Percentiles rank a stretch among this genome's conserved stretches.
These are phyloP conservation scores for Lepiota brunneoincarnata DNA, from an alignment of 768 basidiomycete species.

Conservation along the genomic window DNA sequence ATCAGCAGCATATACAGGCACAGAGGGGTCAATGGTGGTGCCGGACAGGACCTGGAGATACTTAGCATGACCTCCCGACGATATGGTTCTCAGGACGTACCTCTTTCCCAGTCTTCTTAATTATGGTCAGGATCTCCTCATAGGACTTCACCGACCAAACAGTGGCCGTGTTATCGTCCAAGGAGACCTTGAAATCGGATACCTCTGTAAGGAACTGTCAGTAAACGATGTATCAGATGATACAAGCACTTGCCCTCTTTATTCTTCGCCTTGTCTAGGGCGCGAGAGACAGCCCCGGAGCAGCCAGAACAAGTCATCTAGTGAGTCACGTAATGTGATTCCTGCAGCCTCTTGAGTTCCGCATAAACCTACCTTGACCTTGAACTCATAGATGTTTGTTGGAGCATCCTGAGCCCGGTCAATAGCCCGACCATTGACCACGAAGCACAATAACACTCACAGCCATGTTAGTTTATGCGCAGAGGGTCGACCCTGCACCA, in stretches of 20 bases:
- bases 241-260: constrained; percentile 23
- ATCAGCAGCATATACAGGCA: background rate
- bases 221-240: background rate
- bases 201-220: constrained; percentile 42
- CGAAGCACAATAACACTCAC: background rate
- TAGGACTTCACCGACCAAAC: constrained; percentile 62
- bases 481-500: background rate
- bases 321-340: background rate
- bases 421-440: background rate
- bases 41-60: constrained; percentile 41
- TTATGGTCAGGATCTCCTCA: constrained; percentile 65
- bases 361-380: constrained; percentile 66
- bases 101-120: constrained; percentile 93
- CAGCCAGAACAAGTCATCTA: constrained; percentile 90
- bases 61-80: background rate
- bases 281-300: constrained; percentile 78
- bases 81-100: constrained; percentile 32
- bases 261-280: constrained; percentile 65
- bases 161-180: constrained; percentile 70
- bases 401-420: constrained; percentile 11
- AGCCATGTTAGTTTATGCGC: background rate
- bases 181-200: constrained; percentile 52
- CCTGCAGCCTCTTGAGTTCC: background rate
- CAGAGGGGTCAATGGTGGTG: constrained; percentile 30
- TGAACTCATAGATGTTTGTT: constrained; percentile 66